Percentiles rank a stretch among this genome's conserved stretches.
These are phyloP conservation scores for Alloteropsis semialata DNA, from an alignment of 176 grass and related monocot genomes.

Conservation along the genomic window DNA sequence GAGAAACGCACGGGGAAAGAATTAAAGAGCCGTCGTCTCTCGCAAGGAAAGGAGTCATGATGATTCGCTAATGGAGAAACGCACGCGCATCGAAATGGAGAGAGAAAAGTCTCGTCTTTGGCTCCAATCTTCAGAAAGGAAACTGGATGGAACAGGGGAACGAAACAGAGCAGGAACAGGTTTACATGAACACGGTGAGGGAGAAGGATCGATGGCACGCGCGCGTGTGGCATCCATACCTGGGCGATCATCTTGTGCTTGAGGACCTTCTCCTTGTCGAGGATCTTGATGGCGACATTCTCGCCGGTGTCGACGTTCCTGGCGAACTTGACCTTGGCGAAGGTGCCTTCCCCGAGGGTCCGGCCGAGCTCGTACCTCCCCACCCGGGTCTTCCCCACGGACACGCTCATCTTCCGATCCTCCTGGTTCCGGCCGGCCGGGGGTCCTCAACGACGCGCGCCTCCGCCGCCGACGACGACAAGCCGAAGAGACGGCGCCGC, in stretches of 20 bases:
- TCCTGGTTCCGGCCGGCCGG: not conserved
- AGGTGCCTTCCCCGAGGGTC: slow-evolving; percentile 86
- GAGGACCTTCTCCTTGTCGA: slow-evolving; percentile 98
- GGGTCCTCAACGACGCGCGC: not conserved
- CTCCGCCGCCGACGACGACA: not conserved
- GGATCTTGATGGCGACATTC: slow-evolving; percentile 94
- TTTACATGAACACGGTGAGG: not conserved
- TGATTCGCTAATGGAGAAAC: not conserved
- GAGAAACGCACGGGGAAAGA: not conserved
- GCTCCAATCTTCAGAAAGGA: not conserved
- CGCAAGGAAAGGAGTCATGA: not conserved
- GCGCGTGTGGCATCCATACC: slow-evolving; percentile 19
- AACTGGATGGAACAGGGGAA: not conserved
- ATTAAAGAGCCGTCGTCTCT: not conserved
- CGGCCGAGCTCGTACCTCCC: slow-evolving; percentile 94
- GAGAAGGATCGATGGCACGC: not conserved
- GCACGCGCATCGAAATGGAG: not conserved
- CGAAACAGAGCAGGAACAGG: not conserved
- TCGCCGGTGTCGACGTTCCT: slow-evolving; percentile 72
- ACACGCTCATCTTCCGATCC: slow-evolving; percentile 36
- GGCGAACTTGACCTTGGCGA: slow-evolving; percentile 99
- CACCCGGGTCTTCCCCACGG: slow-evolving; percentile 63
- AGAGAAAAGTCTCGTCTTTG: not conserved
- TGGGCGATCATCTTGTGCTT: slow-evolving; percentile 93
- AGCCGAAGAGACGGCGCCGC: not conserved